Base-by-base conservation (phyloP, 75 land plant genomes). In the Selaginella tamariscina region DNA sequence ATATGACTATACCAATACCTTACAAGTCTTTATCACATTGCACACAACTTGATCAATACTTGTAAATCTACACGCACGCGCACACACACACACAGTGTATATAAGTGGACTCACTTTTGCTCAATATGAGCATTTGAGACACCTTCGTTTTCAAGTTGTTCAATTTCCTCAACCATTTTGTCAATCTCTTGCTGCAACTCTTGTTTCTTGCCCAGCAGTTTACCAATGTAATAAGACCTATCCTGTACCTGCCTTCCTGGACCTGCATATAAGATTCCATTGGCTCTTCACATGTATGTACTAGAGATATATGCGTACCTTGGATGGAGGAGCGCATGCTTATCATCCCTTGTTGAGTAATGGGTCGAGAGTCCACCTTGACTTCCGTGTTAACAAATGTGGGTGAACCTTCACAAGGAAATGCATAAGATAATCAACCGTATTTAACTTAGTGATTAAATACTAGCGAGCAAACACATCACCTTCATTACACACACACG, bases 291-390 rank as follows among this genome's bases (percentile, higher is more conserved):
- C n/a, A n/a, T n/a, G n/a, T n/a, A n/a, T n/a, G n/a, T 39, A 39
- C 49, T 15, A 39, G 15, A 39, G 49, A 39, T 39, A 39, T 15
- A 39, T 5, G 49, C 11, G 49, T 5, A 74, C 76, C 76, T 74
- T 74, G 72, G 32, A 62, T 32, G n/a, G 44, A 33, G 13, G 76
- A 32, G 1, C 55, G 24, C 22, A 56, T 44, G 24, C 73, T 74
- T 28, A 74, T 74, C 64, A 74, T 62, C 24, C 76, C 76, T 68
- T 74, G 76, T 30, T 74, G 73, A 9, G 76, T 62, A 11, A 74
- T 54, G 33, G 76, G 76, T 33, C 76, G 72, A 29, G 33, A 66
- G 22, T 74, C 72, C 44, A 69, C 71, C 56, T 68, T 74, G 11
- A 74, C 8, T 13, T 74, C 66, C 22, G 65, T 39, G 49, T 39